Percentiles rank a stretch among this genome's conserved stretches.
Conservation (phyloP, 306 rosid genomes). For the Vigna angularis region DNA sequence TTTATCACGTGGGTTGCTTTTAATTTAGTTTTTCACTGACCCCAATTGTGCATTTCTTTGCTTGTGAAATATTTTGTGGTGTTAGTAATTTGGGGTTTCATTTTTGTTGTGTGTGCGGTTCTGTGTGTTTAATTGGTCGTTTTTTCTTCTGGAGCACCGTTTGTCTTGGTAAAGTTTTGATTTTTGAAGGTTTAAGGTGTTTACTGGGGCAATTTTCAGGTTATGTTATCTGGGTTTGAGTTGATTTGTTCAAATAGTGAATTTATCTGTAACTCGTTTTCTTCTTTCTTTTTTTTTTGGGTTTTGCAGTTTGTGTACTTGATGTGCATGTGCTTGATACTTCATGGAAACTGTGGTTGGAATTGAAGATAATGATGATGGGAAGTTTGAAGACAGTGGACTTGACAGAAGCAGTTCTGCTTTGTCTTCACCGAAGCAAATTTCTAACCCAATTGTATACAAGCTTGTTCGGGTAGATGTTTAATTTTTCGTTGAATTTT, state of each 20-base stretch:
- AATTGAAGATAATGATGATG: slow-evolving; percentile 79
- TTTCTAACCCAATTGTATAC: slow-evolving; percentile 91
- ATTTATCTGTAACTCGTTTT: slow-evolving; percentile 41
- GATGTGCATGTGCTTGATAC: slow-evolving; percentile 94
- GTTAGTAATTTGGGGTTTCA: slow-evolving; percentile 9
- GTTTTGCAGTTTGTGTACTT: slow-evolving; percentile 72
- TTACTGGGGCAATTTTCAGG: background rate
- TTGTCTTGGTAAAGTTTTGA: background rate
- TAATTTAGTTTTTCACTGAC: slow-evolving; percentile 23
- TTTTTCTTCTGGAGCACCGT: slow-evolving; percentile 23
- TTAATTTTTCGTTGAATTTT: background rate
- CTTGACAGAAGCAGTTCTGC: slow-evolving; percentile 64
- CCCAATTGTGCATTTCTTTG: slow-evolving; percentile 40
- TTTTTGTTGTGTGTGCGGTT: slow-evolving; percentile 9
- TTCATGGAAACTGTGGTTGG: slow-evolving; percentile 88
- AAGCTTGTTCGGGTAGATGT: slow-evolving; percentile 93
- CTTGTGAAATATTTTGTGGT: slow-evolving; percentile 18
- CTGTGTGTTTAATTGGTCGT: slow-evolving; percentile 20
- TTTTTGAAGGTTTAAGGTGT: background rate
- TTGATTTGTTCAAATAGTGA: slow-evolving; percentile 33
- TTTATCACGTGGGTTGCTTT: background rate
- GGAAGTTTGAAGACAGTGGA: slow-evolving; percentile 66
- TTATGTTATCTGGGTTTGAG: slow-evolving; percentile 37
- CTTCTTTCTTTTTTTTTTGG: slow-evolving; percentile 36
- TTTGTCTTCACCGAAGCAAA: slow-evolving; percentile 68